Conservation (phyloP, 345 rosid species). For the Microcos paniculata region DNA sequence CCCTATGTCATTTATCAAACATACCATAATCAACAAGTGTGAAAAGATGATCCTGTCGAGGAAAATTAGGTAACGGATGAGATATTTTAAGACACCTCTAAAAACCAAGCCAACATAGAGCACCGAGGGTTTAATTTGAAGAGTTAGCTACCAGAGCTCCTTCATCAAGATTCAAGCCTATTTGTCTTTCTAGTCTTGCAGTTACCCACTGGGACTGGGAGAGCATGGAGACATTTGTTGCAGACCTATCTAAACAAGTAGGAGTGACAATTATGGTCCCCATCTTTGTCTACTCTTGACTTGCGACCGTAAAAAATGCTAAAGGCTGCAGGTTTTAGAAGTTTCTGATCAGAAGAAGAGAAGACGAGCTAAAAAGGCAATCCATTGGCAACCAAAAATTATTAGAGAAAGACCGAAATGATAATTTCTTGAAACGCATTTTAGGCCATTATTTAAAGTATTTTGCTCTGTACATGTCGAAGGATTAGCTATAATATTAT, state of each 20-base stretch:
- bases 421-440: neutral
- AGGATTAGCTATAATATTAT: neutral
- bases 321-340: neutral
- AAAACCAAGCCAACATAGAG: neutral
- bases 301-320: neutral
- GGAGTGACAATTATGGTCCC: conserved; percentile 17
- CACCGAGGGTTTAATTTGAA: conserved; percentile 58
- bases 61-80: neutral
- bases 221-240: neutral
- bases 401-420: conserved; percentile 15
- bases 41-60: neutral
- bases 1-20: conserved; percentile 30
- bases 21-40: neutral
- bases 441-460: neutral
- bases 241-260: conserved; percentile 15
- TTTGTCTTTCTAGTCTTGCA: conserved; percentile 45
- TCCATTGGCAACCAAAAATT: neutral
- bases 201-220: conserved; percentile 33
- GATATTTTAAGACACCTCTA: neutral
- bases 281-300: neutral
- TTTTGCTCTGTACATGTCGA: neutral
- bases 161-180: conserved; percentile 62
- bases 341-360: neutral
- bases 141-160: conserved; percentile 59
- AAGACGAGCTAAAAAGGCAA: neutral